phyloP scores from a whole-genome alignment of 495 filamentous ascomycete genomes.

The Penicillium crystallinum region DNA sequence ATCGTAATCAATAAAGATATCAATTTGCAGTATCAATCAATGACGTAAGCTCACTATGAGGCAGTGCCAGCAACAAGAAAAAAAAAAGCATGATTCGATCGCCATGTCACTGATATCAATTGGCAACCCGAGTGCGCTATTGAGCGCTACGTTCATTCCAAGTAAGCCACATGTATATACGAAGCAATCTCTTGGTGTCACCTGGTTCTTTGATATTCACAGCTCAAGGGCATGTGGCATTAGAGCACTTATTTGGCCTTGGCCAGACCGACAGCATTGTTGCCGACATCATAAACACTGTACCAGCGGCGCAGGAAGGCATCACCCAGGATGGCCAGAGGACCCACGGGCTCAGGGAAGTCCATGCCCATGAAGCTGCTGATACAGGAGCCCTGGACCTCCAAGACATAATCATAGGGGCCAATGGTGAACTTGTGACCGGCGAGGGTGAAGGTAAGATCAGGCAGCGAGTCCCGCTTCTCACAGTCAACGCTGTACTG shows the following conservation, averaged over 20 bases:
- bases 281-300: conserved; percentile 90
- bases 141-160: conserved; percentile 3
- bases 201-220: conserved; percentile 10
- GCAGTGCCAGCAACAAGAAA: conserved; percentile 3
- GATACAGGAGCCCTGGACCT: conserved; percentile 92
- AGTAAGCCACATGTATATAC: conserved; percentile 19
- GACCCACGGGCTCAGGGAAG: conserved; percentile 85
- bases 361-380: conserved; percentile 98
- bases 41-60: conserved; percentile 1
- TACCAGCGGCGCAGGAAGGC: conserved; percentile 97
- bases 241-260: conserved; percentile 57
- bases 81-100: conserved; percentile 1
- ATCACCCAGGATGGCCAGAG: conserved; percentile 93
- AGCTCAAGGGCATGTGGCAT: background rate
- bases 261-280: conserved; percentile 80
- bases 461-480: conserved; percentile 75
- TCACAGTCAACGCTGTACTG: conserved; percentile 92
- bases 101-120: conserved; percentile 10
- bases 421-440: conserved; percentile 89
- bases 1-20: conserved; percentile 10
- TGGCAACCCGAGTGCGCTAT: conserved; percentile 9
- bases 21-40: conserved; percentile 10
- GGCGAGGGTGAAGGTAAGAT: conserved; percentile 79
- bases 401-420: conserved; percentile 91
- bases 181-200: conserved; percentile 12